Base-by-base conservation (phyloP, 257 asterid species). In the Nemophila menziesii region DNA sequence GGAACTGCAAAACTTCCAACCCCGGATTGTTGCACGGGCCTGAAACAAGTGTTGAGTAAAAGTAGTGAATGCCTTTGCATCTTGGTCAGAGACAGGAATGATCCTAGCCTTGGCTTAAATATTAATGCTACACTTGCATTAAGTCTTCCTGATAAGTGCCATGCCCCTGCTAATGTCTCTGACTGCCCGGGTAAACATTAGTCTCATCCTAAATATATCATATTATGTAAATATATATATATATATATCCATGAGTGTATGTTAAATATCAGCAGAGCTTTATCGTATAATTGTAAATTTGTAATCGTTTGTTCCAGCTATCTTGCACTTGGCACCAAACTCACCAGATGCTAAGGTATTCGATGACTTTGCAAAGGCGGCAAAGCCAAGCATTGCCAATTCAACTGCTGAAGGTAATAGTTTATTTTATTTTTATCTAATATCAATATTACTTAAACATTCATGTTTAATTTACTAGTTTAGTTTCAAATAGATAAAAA, bases 341-440 rank as follows among this genome's bases (percentile, higher is more conserved):
- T 82, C 96, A 33, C 86, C 94, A 0, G 93, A 82, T 14, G 92
- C 93, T 9, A 79, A 82, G 71, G 71, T 82, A 19, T 86, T 82
- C 27, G 55, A 72, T 22, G 96, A 79, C 52, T 74, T 72, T 51
- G 77, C 66, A 8, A 66, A 67, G 33, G 45, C 24, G 22, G 69
- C 54, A 18, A 68, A 54, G 9, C 67, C 56, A 43, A 72, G 46
- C 55, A 61, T 18, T 62, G 11, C 54, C 16, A 16, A 70, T 18
- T 1, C 80, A 9, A 14, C 84, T 15, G 49, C 69, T 19, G 22
- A 16, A 17, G 64, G 62, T 42, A 51, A 45, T 9, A 22, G 9
- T 19, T 6, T 0, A 16, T 11, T 9, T 13, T 8, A 2, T 16
- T 20, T 0, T 1, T 38, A 16, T 1, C 8, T 9, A 0, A 11